A percentile compares a stretch with the other conserved stretches of the same genome.
Evolutionary conservation across 164 flowering plant species (phyloP).

Genomic region (Piper betle): DNA sequence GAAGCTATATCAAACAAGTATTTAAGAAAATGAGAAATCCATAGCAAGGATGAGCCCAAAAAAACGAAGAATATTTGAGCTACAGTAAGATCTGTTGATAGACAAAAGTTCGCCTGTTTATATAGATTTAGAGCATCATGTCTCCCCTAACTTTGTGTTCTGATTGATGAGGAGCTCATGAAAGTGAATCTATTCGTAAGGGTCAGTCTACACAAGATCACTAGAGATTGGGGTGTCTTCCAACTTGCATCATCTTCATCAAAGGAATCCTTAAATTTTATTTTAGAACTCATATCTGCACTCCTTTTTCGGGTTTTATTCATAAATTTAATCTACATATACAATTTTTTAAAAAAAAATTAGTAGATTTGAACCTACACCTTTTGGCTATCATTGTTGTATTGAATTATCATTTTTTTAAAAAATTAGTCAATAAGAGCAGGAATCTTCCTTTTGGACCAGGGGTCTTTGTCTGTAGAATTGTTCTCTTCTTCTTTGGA

Average conservation of each 20-base stretch:
- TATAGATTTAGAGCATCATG: neutral
- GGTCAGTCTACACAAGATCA: neutral
- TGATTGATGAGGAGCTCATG: neutral
- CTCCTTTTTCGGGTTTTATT: no score
- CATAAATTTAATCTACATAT: no score
- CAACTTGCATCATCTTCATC: neutral
- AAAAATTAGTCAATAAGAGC: no score
- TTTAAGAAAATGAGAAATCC: no score
- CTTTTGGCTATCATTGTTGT: no score
- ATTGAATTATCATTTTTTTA: no score
- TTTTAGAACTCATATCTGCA: neutral
- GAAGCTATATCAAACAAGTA: no score
- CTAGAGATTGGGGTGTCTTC: conserved; percentile 4
- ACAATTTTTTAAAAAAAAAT: no score
- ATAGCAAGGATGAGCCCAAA: no score
- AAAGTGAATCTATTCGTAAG: neutral
- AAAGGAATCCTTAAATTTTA: neutral
- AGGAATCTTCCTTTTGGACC: neutral
- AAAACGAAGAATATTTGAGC: no score
- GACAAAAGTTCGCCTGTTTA: neutral
- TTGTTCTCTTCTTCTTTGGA: neutral
- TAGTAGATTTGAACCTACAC: no score
- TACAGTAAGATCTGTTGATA: neutral
- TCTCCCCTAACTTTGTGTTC: neutral
- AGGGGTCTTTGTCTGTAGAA: neutral